Evolutionary conservation across 257 asterid species (phyloP), one percentile per base, ranked within the genome.

Genomic region (Gentiana dahurica): DNA sequence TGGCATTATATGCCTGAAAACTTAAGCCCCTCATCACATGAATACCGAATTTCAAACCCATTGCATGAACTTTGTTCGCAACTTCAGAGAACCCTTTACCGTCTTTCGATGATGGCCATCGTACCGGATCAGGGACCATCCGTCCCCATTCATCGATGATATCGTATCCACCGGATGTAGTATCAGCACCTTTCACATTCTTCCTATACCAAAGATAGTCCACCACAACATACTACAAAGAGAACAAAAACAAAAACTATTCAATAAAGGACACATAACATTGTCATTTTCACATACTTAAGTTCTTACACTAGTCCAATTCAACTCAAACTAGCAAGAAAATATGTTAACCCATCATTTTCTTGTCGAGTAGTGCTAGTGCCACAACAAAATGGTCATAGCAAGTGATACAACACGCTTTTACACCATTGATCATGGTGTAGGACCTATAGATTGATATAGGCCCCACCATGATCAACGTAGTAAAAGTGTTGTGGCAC

Each of bases 11-110:
- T 37, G 99, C 97, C 63, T 92, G 97, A 12, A 81, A 75, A 64
- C 99, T 88, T 12, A 92, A 71, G 55, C 99, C 97, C 65, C 89
- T 79, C 99, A 92, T 92, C 7, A 92, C 79, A 79, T 92, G 99
- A 68, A 92, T 85, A 36, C 99, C 99, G 4, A 92, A 88, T 72
- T 92, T 88, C 84, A 92, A 69, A 45, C 99, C 97, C 91, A 85
- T 70, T 58, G 60, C 55, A 66, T 92, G 99, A 67, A 92, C 94
- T 68, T 68, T 72, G 59, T 68, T 65, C 9, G 95, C 90, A 58
- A 85, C 85, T 59, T 85, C 63, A 4, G 75, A 51, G 66, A 92
- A 85, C 46, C 99, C 99, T 54, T 68, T 73, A 34, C 95, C 95
- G n/a, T 69, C 81, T 46, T 49, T 61, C 39, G 99, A 80, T 5